Percentiles rank a stretch among this genome's conserved stretches.
These are phyloP conservation scores for Conringia planisiliqua DNA, from an alignment of 345 rosid genomes.

Conservation along the genomic window DNA sequence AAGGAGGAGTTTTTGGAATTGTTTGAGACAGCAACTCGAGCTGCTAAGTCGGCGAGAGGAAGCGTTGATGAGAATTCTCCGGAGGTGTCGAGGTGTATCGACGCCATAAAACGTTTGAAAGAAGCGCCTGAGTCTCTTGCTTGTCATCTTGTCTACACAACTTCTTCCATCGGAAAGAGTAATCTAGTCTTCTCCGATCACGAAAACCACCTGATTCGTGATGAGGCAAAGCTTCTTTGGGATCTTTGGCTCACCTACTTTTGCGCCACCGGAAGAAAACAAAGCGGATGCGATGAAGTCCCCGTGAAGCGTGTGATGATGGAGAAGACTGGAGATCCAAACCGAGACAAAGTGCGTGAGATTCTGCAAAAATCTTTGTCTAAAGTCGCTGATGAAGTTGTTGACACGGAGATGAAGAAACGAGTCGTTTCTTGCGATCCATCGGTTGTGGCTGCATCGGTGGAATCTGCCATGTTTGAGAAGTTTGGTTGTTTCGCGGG, in stretches of 20 bases:
- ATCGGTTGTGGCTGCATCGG: background rate
- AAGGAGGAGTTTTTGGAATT: background rate
- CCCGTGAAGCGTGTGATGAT: background rate
- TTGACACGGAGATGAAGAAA: background rate
- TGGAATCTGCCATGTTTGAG: conserved; percentile 6
- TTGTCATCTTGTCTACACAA: background rate
- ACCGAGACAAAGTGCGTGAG: conserved; percentile 16
- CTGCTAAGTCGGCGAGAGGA: background rate
- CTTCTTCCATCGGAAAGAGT: background rate
- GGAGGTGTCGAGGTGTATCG: background rate
- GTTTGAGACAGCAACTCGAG: background rate
- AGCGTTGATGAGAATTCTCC: background rate
- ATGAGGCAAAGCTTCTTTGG: too few relatives aligned
- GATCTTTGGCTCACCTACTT: too few relatives aligned
- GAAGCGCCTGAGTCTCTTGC: conserved; percentile 5
- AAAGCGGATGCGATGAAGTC: background rate
- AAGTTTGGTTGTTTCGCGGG: background rate
- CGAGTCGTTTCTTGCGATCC: background rate
- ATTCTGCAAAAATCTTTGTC: background rate
- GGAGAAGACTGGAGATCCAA: background rate
- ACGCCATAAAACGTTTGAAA: background rate
- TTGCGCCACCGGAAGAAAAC: conserved; percentile 1
- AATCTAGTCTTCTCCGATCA: too few relatives aligned
- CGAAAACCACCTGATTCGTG: too few relatives aligned
- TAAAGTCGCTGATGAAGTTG: conserved; percentile 3